Evolutionary conservation across 768 basidiomycete species (phyloP).

Genomic region (Scleroderma bovista): DNA sequence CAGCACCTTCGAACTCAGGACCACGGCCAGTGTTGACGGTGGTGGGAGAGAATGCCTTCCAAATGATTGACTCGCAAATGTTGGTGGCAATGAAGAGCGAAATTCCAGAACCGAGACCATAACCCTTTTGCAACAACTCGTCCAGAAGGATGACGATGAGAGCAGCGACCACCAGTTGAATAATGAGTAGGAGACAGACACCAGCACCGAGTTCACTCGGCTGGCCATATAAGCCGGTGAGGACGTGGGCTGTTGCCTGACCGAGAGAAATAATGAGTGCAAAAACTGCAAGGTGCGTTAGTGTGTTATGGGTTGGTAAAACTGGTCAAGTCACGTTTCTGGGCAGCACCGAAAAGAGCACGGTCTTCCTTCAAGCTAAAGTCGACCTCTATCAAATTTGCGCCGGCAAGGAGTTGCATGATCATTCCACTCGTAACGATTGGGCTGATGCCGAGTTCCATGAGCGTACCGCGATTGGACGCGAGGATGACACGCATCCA

Average conservation of each 20-base stretch:
- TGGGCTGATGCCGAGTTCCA: slow-evolving; percentile 98
- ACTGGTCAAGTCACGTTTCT: slow-evolving; percentile 72
- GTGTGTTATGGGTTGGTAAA: background rate
- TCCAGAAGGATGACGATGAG: slow-evolving; percentile 98
- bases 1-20: slow-evolving; percentile 95
- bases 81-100: slow-evolving; percentile 99
- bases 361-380: slow-evolving; percentile 96
- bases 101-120: slow-evolving; percentile 97
- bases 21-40: slow-evolving; percentile 98
- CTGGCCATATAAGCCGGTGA: slow-evolving; percentile 94
- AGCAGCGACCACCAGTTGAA: slow-evolving; percentile 90
- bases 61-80: slow-evolving; percentile 98
- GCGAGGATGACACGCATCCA: slow-evolving; percentile 99
- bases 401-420: slow-evolving; percentile 98
- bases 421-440: slow-evolving; percentile 99
- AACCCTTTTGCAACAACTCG: slow-evolving; percentile 98
- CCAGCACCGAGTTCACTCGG: slow-evolving; percentile 92
- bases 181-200: slow-evolving; percentile 93
- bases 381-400: slow-evolving; percentile 96
- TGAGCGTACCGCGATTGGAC: slow-evolving; percentile 95
- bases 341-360: slow-evolving; percentile 91
- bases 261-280: slow-evolving; percentile 95
- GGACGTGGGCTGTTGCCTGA: slow-evolving; percentile 94
- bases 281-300: slow-evolving; percentile 59
- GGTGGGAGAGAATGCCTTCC: slow-evolving; percentile 99